Evolutionary conservation across 495 filamentous ascomycete genomes (phyloP), one percentile per base, ranked within the genome.

Genomic region (Sphaerosporella brunnea): DNA sequence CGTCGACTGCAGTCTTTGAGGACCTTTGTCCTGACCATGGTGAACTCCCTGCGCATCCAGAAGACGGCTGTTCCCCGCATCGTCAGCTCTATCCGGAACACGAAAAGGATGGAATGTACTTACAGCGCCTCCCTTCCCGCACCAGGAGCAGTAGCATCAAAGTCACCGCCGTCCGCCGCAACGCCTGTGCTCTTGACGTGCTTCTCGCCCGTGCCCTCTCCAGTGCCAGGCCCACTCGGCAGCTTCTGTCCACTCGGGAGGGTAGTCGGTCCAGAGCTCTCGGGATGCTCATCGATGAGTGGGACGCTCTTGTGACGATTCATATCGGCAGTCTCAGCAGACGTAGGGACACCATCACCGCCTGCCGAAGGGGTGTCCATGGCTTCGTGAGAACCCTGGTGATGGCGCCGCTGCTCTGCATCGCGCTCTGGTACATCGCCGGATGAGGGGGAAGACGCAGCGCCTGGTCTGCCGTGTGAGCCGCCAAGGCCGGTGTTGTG

Each of bases 111-210:
- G 11, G 35, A 25, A 69, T 76, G 64, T 66, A 79, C 77, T 78
- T 73, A n/a, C n/a, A n/a, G n/a, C 42, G 77, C 78, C 59, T 82
- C 78, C 26, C 59, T 57, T 0, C 75, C 77, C 4, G 78, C 78
- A 5, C 78, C 77, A 0, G 77, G 70, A 20, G 65, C 66, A 23
- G 68, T 62, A 37, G 74, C 62, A 64, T 80, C 78, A 54, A 81
- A 67, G 53, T 79, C 60, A 15, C 73, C 62, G 49, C 76, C 64
- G 49, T 76, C 69, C 53, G 73, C 62, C 48, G 67, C 51, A 47
- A 77, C 52, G 4, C 69, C 74, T 24, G 69, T 68, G 41, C 68
- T 71, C 59, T 65, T 70, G 36, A 72, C 69, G 46, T 69, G 78
- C 36, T 71, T 52, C 58, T 73, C 60, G 11, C 69, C 72, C 2